A percentile compares a stretch with the other conserved stretches of the same genome.
Evolutionary conservation across 2,329 filamentous ascomycete genomes (phyloP).

Genomic region (Ophiosphaerella herpotricha): DNA sequence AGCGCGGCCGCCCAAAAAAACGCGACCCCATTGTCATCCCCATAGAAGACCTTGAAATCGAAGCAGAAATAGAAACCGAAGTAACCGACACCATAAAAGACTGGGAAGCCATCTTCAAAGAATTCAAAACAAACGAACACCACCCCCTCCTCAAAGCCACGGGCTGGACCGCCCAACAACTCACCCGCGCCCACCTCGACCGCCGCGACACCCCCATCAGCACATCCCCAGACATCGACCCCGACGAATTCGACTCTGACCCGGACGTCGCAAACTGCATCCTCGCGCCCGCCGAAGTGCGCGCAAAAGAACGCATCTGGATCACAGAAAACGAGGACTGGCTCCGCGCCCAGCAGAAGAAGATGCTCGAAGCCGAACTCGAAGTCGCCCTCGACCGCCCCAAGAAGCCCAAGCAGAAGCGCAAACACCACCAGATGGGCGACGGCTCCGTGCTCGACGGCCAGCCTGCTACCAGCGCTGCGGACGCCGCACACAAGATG

Average conservation of each 20-base stretch:
- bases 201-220: constrained; percentile 26
- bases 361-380: constrained; percentile 73
- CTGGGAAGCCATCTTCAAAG: constrained; percentile 36
- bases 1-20: constrained; percentile 45
- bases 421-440: constrained; percentile 45
- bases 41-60: constrained; percentile 53
- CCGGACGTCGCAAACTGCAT: constrained; percentile 83
- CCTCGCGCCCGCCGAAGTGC: constrained; percentile 72
- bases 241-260: constrained; percentile 86
- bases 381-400: constrained; percentile 57
- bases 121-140: constrained; percentile 34
- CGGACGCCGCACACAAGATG: constrained; percentile 53
- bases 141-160: constrained; percentile 34
- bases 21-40: constrained; percentile 42
- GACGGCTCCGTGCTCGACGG: constrained; percentile 50
- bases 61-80: constrained; percentile 53
- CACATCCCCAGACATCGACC: constrained; percentile 64
- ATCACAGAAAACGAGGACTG: constrained; percentile 94
- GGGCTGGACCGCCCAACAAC: constrained; percentile 32
- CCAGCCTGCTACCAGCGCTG: constrained; percentile 49
- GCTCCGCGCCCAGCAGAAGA: constrained; percentile 83
- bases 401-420: constrained; percentile 55
- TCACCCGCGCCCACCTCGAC: constrained; percentile 32
- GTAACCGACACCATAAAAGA: constrained; percentile 45
- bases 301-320: constrained; percentile 90